These are phyloP conservation scores for Nematocida major DNA, from an alignment of 371 early-diverging fungal genomes.

Conservation along the genomic window DNA sequence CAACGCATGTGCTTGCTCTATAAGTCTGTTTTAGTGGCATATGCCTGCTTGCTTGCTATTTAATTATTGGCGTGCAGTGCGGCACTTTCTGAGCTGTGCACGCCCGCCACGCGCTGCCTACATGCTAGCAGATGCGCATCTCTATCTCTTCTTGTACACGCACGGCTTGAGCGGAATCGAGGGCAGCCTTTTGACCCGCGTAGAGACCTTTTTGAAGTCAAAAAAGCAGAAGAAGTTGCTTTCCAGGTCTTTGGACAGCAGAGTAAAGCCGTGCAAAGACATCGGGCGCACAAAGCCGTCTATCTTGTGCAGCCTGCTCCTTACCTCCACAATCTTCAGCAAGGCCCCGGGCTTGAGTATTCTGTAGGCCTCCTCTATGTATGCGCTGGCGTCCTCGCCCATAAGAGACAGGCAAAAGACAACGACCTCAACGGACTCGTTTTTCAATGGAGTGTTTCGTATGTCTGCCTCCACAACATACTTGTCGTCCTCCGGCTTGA, in stretches of 20 bases:
- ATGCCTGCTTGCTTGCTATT: no score
- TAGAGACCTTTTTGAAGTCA: constrained; percentile 54
- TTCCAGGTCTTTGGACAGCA: constrained; percentile 53
- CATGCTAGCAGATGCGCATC: neutral
- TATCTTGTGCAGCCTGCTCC: constrained; percentile 59
- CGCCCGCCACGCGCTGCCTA: neutral
- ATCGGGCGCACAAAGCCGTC: constrained; percentile 52
- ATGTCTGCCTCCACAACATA: constrained; percentile 82
- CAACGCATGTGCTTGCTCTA: no score
- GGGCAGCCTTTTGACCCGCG: constrained; percentile 27
- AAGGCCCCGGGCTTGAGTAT: constrained; percentile 73
- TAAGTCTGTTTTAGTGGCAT: no score
- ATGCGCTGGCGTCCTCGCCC: constrained; percentile 84
- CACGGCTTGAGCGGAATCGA: constrained; percentile 57
- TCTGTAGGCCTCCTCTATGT: constrained; percentile 78
- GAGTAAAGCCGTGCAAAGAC: constrained; percentile 57
- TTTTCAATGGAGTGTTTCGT: constrained; percentile 71
- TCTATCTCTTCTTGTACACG: constrained; percentile 62
- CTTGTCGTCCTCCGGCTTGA: constrained; percentile 70
- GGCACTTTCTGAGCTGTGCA: neutral
- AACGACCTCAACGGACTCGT: constrained; percentile 73
- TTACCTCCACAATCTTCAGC: constrained; percentile 59
- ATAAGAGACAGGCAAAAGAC: constrained; percentile 88
- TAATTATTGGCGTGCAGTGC: no score
- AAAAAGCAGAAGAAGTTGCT: constrained; percentile 63